These are phyloP conservation scores for Artemisia tridentata DNA, from an alignment of 129 eudicot species.

Conservation along the genomic window DNA sequence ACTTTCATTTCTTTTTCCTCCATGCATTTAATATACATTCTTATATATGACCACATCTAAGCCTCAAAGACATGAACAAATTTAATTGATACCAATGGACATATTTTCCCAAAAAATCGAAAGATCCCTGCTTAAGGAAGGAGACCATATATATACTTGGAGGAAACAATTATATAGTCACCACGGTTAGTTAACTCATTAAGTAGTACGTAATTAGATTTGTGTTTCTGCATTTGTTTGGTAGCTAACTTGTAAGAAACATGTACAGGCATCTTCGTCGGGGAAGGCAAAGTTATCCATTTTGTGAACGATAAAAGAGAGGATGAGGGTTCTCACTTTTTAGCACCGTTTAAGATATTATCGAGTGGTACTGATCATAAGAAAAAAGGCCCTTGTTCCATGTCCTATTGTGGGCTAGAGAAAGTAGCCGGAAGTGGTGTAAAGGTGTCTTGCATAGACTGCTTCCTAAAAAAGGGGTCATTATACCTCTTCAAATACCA, in stretches of 20 bases:
- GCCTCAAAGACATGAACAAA: not conserved
- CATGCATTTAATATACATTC: too few species aligned
- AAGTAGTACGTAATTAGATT: not conserved
- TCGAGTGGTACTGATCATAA: not conserved
- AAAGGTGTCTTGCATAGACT: not conserved
- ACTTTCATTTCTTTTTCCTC: constrained; percentile 4
- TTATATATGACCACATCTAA: too few species aligned
- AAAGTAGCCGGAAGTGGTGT: constrained; percentile 7
- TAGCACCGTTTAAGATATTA: not conserved
- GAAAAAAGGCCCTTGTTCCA: not conserved
- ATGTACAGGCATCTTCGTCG: not conserved
- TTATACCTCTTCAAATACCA: not conserved
- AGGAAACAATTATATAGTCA: not conserved
- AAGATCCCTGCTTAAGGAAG: not conserved
- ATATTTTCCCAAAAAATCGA: not conserved
- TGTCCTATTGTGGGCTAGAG: not conserved
- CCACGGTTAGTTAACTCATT: constrained; percentile 4
- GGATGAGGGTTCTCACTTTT: not conserved
- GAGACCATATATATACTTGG: constrained; percentile 22
- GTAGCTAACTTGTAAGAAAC: constrained; percentile 1
- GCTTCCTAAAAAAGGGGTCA: not conserved
- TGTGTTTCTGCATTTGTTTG: not conserved
- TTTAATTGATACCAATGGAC: not conserved
- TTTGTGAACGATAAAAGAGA: not conserved
- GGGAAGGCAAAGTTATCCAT: not conserved